Conservation (phyloP, 2,329 filamentous ascomycete species). For the Rutstroemia sp. region DNA sequence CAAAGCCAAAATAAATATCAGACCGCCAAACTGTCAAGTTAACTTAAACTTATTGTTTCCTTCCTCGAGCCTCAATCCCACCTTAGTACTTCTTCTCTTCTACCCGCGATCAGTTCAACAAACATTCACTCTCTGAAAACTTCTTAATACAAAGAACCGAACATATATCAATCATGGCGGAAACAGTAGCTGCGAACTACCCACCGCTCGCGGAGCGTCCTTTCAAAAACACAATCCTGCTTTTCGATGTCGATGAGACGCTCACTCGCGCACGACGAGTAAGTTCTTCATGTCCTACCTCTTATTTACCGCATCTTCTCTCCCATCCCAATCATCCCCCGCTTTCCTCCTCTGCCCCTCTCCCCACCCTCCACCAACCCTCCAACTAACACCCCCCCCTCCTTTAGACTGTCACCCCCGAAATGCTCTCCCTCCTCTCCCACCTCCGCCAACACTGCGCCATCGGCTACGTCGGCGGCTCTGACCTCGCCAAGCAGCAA, state of each 20-base stretch:
- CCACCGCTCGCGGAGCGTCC: constrained; percentile 77
- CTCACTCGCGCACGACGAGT: constrained; percentile 77
- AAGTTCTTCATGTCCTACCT: constrained; percentile 27
- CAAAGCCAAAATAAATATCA: background rate
- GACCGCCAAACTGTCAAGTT: background rate
- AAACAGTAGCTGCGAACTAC: constrained; percentile 21
- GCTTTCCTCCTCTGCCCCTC: background rate
- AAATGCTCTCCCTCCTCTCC: constrained; percentile 77
- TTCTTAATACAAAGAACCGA: too few species aligned
- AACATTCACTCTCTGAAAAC: too few species aligned
- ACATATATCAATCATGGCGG: background rate
- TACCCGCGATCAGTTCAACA: too few species aligned
- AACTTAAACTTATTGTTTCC: background rate
- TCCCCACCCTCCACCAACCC: background rate
- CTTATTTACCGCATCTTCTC: background rate
- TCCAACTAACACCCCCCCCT: background rate
- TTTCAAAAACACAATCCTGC: constrained; percentile 84
- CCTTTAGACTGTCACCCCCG: constrained; percentile 57
- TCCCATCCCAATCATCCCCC: background rate
- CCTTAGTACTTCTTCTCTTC: background rate
- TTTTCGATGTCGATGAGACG: constrained; percentile 96
- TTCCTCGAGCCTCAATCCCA: background rate
- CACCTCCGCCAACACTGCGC: constrained; percentile 78
- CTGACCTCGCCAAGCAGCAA: constrained; percentile 87
- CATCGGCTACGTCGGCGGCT: constrained; percentile 89